Evolutionary conservation across 257 asterid species (phyloP).

Genomic region (Mitragyna speciosa): DNA sequence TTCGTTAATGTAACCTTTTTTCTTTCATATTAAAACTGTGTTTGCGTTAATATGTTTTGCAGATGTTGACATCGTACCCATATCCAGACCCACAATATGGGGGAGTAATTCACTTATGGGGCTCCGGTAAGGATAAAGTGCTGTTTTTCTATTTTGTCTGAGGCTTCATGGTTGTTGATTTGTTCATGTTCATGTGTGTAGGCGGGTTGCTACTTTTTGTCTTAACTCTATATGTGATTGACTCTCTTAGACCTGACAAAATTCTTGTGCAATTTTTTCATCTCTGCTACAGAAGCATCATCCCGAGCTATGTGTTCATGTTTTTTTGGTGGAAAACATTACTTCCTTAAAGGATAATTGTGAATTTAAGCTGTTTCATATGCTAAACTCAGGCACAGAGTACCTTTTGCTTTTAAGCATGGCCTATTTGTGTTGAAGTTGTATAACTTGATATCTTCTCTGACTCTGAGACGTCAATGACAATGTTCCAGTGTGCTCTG

Average conservation of each 20-base stretch:
- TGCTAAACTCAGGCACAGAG: not conserved
- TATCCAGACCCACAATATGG: constrained; percentile 66
- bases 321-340: not conserved
- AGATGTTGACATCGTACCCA: constrained; percentile 74
- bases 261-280: not conserved
- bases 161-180: not conserved
- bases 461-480: not conserved
- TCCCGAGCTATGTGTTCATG: not conserved
- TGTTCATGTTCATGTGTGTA: not conserved
- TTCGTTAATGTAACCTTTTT: not conserved
- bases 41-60: constrained; percentile 19
- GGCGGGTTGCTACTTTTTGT: not conserved
- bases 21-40: not conserved
- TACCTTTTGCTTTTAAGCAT: not conserved
- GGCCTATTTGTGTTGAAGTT: not conserved
- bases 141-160: constrained; percentile 10
- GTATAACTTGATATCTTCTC: not conserved
- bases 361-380: not conserved
- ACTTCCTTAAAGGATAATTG: not conserved
- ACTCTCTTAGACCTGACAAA: not conserved
- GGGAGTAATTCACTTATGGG: constrained; percentile 61
- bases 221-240: not conserved
- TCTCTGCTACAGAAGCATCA: not conserved
- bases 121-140: constrained; percentile 54
- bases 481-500: not conserved